Conservation (phyloP, 768 basidiomycete genomes). For the Cyclocybe cylindracea region DNA sequence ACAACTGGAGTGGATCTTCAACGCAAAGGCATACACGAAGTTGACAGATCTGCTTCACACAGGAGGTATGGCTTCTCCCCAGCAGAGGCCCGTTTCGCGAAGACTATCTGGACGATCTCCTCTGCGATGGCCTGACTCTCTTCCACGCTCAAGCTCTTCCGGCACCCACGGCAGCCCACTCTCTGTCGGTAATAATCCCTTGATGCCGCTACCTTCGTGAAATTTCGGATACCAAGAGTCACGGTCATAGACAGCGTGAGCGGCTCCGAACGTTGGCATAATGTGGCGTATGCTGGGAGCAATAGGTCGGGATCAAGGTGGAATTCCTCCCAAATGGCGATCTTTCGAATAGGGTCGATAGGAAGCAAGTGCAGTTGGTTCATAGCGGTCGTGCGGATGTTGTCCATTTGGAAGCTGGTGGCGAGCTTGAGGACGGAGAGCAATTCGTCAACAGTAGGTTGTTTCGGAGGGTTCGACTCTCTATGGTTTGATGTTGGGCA, state of each 20-base stretch:
- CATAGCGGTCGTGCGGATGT: slow-evolving; percentile 27
- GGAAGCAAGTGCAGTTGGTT: slow-evolving; percentile 25
- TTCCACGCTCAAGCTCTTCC: slow-evolving; percentile 20
- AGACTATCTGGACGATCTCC: slow-evolving; percentile 18
- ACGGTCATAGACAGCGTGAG: slow-evolving; percentile 33
- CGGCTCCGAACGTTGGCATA: slow-evolving; percentile 31
- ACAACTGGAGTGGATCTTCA: too few relatives aligned
- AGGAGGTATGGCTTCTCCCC: slow-evolving; percentile 5
- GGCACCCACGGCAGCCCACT: slow-evolving; percentile 26
- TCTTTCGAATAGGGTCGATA: slow-evolving; percentile 33
- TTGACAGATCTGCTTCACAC: background rate
- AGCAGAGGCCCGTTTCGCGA: slow-evolving; percentile 8
- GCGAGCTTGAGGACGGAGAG: slow-evolving; percentile 35
- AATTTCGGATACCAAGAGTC: slow-evolving; percentile 31
- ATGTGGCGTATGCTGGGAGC: slow-evolving; percentile 26
- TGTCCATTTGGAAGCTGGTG: slow-evolving; percentile 32
- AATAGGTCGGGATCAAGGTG: slow-evolving; percentile 30
- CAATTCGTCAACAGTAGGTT: slow-evolving; percentile 28
- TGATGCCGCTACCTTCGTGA: slow-evolving; percentile 33
- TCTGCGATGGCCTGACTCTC: slow-evolving; percentile 24
- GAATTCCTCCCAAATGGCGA: slow-evolving; percentile 36
- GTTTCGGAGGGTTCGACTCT: slow-evolving; percentile 14
- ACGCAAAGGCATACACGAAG: too few relatives aligned
- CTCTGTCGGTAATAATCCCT: slow-evolving; percentile 30
- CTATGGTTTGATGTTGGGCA: slow-evolving; percentile 2